Percentiles rank a stretch among this genome's conserved stretches.
Conservation (phyloP, 257 asterid genomes). For the Plantago ovata region DNA sequence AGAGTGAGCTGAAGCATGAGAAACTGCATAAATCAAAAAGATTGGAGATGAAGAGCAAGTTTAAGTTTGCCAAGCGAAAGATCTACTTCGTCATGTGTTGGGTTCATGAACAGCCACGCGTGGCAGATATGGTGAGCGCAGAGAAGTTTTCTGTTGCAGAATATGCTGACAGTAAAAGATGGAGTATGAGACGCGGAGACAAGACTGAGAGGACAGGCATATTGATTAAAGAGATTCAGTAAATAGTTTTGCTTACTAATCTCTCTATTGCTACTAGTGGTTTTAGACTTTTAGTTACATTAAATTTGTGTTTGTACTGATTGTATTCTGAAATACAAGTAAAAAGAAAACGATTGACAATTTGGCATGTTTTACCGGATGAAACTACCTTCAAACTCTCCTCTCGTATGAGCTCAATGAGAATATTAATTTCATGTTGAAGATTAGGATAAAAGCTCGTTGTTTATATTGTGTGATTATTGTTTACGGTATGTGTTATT, state of each 20-base stretch:
- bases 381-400: too few relatives aligned
- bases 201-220: constrained; percentile 33
- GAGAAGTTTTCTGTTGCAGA: constrained; percentile 54
- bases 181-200: constrained; percentile 18
- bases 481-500: too few relatives aligned
- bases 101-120: constrained; percentile 73
- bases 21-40: constrained; percentile 32
- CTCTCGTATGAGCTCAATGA: too few relatives aligned
- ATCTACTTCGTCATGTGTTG: constrained; percentile 73
- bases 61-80: constrained; percentile 68
- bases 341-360: too few relatives aligned
- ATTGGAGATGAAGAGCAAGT: constrained; percentile 44
- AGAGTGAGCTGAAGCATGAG: constrained; percentile 53
- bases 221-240: constrained; percentile 56
- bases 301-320: too few relatives aligned
- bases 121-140: constrained; percentile 45
- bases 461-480: too few relatives aligned
- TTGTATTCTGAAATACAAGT: too few relatives aligned
- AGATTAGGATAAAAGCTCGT: too few relatives aligned
- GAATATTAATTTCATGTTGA: too few relatives aligned
- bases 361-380: too few relatives aligned
- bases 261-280: too few relatives aligned
- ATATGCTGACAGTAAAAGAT: constrained; percentile 26
- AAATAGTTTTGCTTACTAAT: constrained; percentile 2
- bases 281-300: too few relatives aligned